Evolutionary conservation across 805 yeast genomes (phyloP), one percentile per base, ranked within the genome.

Genomic region (Osmozyma mogii): DNA sequence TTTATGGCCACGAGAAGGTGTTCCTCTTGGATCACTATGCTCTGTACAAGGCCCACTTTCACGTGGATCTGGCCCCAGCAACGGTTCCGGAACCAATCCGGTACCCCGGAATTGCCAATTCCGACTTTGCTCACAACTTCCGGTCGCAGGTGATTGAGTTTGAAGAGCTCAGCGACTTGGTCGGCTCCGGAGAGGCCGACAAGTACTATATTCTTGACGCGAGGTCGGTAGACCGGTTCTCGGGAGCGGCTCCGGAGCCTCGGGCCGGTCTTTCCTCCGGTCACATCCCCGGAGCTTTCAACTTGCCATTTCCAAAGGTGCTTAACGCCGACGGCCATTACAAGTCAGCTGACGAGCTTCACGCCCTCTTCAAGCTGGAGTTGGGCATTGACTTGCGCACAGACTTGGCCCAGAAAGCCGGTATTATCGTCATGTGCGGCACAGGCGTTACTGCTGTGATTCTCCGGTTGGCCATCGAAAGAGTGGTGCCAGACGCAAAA

Each of bases 361-460:
- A 50, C 5, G 47, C 56, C 10, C 51, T 75, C 8, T 69, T 87
- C 40, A 47, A 47, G 30, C 24, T 34, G 3, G 61, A 56, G 8
- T 56, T 52, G 25, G 53, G 45, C 6, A 23, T 62, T 6, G 25
- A 22, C 25, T n/a, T 22, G 15, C 24, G 24, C n/a, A n/a, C n/a
- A n/a, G 58, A 56, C 24, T 52, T 68, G 23, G 28, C 48, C 12
- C 35, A 44, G 35, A 78, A 80, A 45, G 32, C 29, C 25, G 88
- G 84, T 9, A 75, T 83, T 12, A 75, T 92, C 28, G 82, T 81
- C 22, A 75, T 84, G 84, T 92, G 98, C 52, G 98, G 97, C 17
- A 80, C 96, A 1, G 98, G 97, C 26, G 96, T 92, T 28, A 79
- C 96, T 8, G 97, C 96, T 1, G 84, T 89, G 39, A 76, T 92